phyloP scores from a whole-genome alignment of 345 rosid genomes.

The Citrus maxima region DNA sequence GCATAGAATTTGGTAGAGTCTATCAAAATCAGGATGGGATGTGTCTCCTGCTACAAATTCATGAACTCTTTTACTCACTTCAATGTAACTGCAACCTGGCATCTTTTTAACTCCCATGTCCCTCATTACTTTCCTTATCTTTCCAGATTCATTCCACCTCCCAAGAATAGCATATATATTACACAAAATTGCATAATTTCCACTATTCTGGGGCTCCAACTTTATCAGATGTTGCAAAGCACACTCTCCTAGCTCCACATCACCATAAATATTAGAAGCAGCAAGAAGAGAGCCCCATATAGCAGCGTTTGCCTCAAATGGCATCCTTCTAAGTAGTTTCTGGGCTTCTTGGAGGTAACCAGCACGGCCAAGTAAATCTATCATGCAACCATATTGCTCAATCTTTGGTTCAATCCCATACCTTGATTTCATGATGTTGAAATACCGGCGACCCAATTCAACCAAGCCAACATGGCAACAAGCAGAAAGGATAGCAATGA shows the following conservation, averaged over 20 bases:
- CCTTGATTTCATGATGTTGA: constrained; percentile 38
- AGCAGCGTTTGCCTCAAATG: constrained; percentile 64
- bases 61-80: constrained; percentile 41
- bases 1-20: constrained; percentile 34
- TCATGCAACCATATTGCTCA: constrained; percentile 77
- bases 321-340: constrained; percentile 46
- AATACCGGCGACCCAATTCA: constrained; percentile 41
- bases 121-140: constrained; percentile 59
- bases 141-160: constrained; percentile 61
- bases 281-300: constrained; percentile 86
- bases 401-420: constrained; percentile 47
- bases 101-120: constrained; percentile 52
- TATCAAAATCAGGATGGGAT: constrained; percentile 39
- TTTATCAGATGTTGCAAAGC: constrained; percentile 48
- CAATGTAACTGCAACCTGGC: constrained; percentile 66
- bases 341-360: constrained; percentile 59
- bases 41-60: constrained; percentile 54
- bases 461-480: constrained; percentile 72
- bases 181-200: constrained; percentile 64
- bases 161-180: constrained; percentile 55
- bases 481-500: constrained; percentile 70
- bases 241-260: constrained; percentile 52
- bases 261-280: constrained; percentile 55
- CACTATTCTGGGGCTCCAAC: constrained; percentile 77
- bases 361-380: constrained; percentile 66